Evolutionary conservation across 164 flowering plant species (phyloP), one percentile per base, ranked within the genome.

Genomic region (grape (Vitis vinifera)): DNA sequence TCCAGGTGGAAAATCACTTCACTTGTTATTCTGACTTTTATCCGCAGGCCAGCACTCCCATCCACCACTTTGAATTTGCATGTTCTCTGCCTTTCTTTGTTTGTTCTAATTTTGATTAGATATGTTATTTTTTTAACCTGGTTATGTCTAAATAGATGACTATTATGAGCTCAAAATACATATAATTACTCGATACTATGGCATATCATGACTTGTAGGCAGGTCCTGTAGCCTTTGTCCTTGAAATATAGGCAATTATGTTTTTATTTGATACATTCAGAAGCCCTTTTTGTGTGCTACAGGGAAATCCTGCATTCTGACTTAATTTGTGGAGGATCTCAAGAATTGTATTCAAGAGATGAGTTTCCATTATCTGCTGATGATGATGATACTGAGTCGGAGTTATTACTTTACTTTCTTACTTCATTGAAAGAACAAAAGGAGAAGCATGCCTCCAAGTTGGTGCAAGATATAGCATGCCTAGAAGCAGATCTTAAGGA

Each of bases 251-350:
- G 9, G 5, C 13, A 9, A 49, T 23, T 10, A 23, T 66, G 59
- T 53, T 55, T 29, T 51, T 10, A 47, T 11, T 7, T 48, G 55
- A 23, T 37, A 58, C 50, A 19, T 64, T 60, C 23, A 58, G 71
- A 47, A 19, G 67, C 59, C 68, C 27, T 19, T 60, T 23, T 65
- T 68, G 10, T 76, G 17, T 70, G 23, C 71, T 56, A 78, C 93
- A 96, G 99, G 83, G 90, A 87, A 71, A 83, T 96, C 57, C 77
- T 93, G 53, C 86, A 88, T 61, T 96, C 93, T 75, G 97, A 87
- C 66, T 72, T 92, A 29, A 70, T 88, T 13, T 67, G 67, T 71
- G 44, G 44, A 37, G 90, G 81, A 68, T 62, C 78, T 50, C 82
- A 63, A 67, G 87, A 85, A 16, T 66, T 78, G 19, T 67, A 66